Evolutionary conservation across 257 asterid species (phyloP).

Genomic region (Fraxinus pennsylvanica): DNA sequence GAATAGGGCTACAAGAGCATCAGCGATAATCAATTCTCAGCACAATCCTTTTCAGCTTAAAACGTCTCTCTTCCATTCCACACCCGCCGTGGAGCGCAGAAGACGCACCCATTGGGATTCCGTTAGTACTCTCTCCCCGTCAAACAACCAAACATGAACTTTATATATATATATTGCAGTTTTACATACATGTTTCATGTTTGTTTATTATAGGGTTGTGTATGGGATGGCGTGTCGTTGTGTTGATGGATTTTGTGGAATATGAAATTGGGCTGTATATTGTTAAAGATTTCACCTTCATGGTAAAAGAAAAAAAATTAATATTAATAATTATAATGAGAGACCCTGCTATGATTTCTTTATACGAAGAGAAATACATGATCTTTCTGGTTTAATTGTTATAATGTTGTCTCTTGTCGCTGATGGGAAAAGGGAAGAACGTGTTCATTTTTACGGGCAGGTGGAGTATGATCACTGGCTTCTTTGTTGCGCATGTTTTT

Average conservation of each 20-base stretch:
- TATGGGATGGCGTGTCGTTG: not conserved
- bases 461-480: not conserved
- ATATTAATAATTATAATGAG: not conserved
- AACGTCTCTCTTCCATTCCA: conserved; percentile 59
- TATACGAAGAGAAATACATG: not conserved
- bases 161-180: not conserved
- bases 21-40: conserved; percentile 47
- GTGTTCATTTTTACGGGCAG: not conserved
- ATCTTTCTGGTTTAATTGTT: not conserved
- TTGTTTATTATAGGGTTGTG: not conserved
- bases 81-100: conserved; percentile 70
- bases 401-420: not conserved
- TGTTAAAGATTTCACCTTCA: not conserved
- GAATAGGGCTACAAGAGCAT: conserved; percentile 53
- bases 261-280: not conserved
- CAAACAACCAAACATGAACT: not conserved
- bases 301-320: not conserved
- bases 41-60: conserved; percentile 49
- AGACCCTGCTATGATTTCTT: not conserved
- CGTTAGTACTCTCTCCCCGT: conserved; percentile 39
- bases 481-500: not conserved
- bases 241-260: not conserved
- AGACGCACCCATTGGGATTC: conserved; percentile 63
- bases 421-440: not conserved
- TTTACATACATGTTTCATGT: not conserved